phyloP scores from a whole-genome alignment of 2,329 filamentous ascomycete genomes.

The Fusarium pininemorale region DNA sequence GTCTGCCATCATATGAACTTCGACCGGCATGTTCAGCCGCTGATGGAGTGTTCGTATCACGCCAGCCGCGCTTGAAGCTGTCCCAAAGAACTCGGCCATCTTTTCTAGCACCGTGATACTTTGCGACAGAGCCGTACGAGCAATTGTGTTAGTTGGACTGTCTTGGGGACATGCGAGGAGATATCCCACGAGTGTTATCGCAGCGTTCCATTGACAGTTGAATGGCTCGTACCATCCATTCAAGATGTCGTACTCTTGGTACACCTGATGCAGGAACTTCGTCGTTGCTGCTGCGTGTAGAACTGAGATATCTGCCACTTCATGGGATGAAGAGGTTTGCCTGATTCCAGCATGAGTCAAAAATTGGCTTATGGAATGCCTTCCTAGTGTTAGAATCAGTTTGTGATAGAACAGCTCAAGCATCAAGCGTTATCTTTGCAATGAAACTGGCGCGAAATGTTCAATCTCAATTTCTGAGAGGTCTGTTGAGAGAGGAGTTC shows the following conservation, averaged over 20 bases:
- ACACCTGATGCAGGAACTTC: neutral
- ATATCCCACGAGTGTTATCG: neutral
- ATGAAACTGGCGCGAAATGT: neutral
- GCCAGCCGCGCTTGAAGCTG: neutral
- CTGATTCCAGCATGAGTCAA: neutral
- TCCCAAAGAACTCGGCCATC: neutral
- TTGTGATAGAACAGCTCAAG: neutral
- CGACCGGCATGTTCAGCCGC: neutral
- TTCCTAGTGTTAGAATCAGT: neutral
- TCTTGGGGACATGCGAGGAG: neutral
- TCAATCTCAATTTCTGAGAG: neutral
- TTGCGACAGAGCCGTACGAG: neutral
- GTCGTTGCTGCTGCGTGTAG: neutral
- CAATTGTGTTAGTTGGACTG: accelerated
- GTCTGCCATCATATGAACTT: accelerated
- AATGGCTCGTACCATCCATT: neutral
- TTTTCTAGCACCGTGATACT: neutral
- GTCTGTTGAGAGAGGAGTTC: neutral
- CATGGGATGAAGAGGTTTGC: accelerated
- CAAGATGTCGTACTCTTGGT: neutral
- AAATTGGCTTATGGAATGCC: neutral
- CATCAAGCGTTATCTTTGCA: neutral
- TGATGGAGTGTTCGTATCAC: neutral
- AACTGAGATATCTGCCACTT: neutral
- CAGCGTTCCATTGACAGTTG: neutral